Evolutionary conservation across 352 stramenopile genomes (phyloP), one percentile per base, ranked within the genome.

Genomic region (Peronospora tabacina): DNA sequence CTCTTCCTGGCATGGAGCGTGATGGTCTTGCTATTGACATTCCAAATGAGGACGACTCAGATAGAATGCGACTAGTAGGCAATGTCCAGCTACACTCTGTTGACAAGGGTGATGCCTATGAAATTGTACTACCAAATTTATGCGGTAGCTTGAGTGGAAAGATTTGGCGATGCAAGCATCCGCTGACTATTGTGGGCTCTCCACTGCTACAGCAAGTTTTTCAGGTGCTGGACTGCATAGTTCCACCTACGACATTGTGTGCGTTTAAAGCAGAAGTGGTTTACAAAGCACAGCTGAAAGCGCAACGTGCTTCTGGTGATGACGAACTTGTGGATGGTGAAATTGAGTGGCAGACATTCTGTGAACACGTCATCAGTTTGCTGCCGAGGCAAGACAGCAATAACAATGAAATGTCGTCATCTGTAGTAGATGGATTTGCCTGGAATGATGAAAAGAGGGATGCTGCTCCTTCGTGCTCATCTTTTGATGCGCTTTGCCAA

Each of bases 151-250:
- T 10, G 15, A 53, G 55, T 19, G 49, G 52, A 3, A 68, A 60
- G 32, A 60, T 74, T 3, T 70, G 52, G 46, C 50, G 59, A 44
- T 80, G 51, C n/a, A 49, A 72, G 24, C 69, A 83, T 56, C 72
- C 72, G 5, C 34, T 83, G 9, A 61, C 52, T 4, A 35, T 75
- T 22, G 37, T 61, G 10, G 37, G 32, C n/a, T 72, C 52, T 11
- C 50, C 69, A 19, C 53, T 74, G 20, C 38, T 76, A 32, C 44
- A 72, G 22, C 53, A 61, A 51, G 61, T 58, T 13, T 71, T 78
- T 35, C 17, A 32, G 4, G 62, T 75, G 3, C 33, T 83, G 28
- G 50, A 64, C 28, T 54, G 40, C 11, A 49, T 65, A 7, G 26
- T 76, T 16, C 63, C 68, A 19, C 16, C 59, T 20, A 16, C 10